Conservation (phyloP, 257 asterid genomes). For the Craterostigma plantagineum region DNA sequence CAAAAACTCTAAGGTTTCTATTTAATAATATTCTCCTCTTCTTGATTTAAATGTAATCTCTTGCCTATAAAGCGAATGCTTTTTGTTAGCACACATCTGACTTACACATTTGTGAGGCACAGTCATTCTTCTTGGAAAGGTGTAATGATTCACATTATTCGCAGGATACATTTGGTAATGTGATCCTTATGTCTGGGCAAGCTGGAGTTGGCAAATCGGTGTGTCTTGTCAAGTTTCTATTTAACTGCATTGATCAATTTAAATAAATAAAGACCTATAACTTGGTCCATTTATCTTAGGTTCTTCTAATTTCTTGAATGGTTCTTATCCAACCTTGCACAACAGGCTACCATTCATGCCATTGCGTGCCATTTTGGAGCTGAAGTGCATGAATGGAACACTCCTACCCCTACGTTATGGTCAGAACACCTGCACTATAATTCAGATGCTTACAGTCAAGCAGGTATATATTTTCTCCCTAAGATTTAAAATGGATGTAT, state of each 20-base stretch:
- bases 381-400: conserved; percentile 68
- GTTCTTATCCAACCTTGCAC: conserved; percentile 12
- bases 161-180: conserved; percentile 30
- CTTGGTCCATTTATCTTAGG: not conserved
- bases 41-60: not conserved
- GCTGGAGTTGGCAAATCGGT: conserved; percentile 98
- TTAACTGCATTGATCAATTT: conserved; percentile 7
- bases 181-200: conserved; percentile 70
- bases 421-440: conserved; percentile 67
- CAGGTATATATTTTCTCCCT: not conserved
- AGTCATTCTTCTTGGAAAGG: not conserved
- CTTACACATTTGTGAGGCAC: not conserved
- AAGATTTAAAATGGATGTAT: not conserved
- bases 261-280: conserved; percentile 1
- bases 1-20: conserved; percentile 22
- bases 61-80: conserved; percentile 2
- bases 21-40: conserved; percentile 7
- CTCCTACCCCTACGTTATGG: conserved; percentile 91
- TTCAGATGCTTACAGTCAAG: conserved; percentile 38
- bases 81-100: not conserved
- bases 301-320: conserved; percentile 4
- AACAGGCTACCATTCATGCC: conserved; percentile 56
- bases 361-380: conserved; percentile 67
- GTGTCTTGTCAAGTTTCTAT: conserved; percentile 19
- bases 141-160: conserved; percentile 18